These are phyloP conservation scores for Mariannaea sp. DNA, from an alignment of 2,329 filamentous ascomycete genomes.

Conservation along the genomic window DNA sequence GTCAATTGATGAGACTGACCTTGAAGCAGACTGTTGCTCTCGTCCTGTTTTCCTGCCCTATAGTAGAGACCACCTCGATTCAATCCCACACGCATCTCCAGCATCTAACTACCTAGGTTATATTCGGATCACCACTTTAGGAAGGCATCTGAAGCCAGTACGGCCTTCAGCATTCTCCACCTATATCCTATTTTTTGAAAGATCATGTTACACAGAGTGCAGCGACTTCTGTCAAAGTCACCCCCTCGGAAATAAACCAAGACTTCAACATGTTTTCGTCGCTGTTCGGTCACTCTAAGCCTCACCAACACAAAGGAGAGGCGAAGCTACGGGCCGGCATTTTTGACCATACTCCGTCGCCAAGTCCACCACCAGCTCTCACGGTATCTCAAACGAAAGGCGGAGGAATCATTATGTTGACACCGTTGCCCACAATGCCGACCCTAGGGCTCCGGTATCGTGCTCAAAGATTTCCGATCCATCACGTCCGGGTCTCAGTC, in stretches of 20 bases:
- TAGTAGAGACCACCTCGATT: constrained; percentile 8
- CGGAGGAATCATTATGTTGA: not conserved
- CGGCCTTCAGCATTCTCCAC: too few relatives aligned
- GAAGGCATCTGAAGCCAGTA: too few relatives aligned
- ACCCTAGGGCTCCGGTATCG: constrained; percentile 25
- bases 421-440: constrained; percentile 12
- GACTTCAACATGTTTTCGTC: constrained; percentile 29
- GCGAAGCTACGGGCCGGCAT: constrained; percentile 31
- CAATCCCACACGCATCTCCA: too few relatives aligned
- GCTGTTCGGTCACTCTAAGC: constrained; percentile 32
- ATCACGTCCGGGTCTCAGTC: constrained; percentile 17
- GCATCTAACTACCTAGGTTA: too few relatives aligned
- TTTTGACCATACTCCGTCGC: constrained; percentile 43
- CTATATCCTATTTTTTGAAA: not conserved
- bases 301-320: constrained; percentile 24
- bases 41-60: constrained; percentile 20
- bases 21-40: not conserved
- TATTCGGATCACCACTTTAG: too few relatives aligned
- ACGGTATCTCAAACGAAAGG: constrained; percentile 26
- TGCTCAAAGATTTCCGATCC: constrained; percentile 29
- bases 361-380: constrained; percentile 39
- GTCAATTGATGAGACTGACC: constrained; percentile 8
- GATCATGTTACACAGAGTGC: not conserved
- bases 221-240: not conserved
- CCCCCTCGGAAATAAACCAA: not conserved